Evolutionary conservation across 73 alveolate genomes (phyloP).

Genomic region (Symbiodinium natans): DNA sequence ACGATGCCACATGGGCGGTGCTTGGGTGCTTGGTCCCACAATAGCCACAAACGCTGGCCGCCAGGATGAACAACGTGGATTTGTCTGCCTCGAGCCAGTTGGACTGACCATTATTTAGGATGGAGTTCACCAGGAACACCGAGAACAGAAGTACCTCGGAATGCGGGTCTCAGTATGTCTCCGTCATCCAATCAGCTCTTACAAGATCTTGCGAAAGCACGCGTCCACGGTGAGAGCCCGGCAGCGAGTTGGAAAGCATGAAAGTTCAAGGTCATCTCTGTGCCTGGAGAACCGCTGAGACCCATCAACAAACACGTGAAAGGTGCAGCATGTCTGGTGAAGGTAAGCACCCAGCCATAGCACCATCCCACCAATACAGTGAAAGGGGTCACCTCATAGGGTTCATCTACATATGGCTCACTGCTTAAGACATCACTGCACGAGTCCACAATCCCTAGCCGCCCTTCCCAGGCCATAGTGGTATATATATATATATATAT

Average conservation of each 20-base stretch:
- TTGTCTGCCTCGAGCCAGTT: slow-evolving; percentile 42
- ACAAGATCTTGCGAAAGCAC: not conserved
- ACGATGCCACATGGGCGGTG: not conserved
- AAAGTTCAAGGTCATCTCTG: slow-evolving; percentile 77
- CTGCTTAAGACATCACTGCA: no score
- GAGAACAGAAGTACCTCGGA: slow-evolving; percentile 47
- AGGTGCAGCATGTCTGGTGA: not conserved
- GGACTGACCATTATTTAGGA: slow-evolving; percentile 58
- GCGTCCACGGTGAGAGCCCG: not conserved
- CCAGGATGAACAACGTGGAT: no score
- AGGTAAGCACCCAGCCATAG: not conserved
- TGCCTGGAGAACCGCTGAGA: not conserved
- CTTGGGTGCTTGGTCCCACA: not conserved
- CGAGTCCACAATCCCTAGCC: no score
- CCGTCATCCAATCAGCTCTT: no score
- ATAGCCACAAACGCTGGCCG: no score
- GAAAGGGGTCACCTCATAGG: slow-evolving; percentile 38
- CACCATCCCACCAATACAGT: slow-evolving; percentile 84
- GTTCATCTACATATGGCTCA: no score
- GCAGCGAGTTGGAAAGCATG: slow-evolving; percentile 70
- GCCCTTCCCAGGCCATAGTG: no score
- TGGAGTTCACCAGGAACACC: slow-evolving; percentile 76
- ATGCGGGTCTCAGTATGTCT: not conserved
- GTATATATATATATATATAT: no score
- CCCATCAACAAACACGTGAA: not conserved